Evolutionary conservation across 768 basidiomycete genomes (phyloP).

Genomic region (Mycena haematopus): DNA sequence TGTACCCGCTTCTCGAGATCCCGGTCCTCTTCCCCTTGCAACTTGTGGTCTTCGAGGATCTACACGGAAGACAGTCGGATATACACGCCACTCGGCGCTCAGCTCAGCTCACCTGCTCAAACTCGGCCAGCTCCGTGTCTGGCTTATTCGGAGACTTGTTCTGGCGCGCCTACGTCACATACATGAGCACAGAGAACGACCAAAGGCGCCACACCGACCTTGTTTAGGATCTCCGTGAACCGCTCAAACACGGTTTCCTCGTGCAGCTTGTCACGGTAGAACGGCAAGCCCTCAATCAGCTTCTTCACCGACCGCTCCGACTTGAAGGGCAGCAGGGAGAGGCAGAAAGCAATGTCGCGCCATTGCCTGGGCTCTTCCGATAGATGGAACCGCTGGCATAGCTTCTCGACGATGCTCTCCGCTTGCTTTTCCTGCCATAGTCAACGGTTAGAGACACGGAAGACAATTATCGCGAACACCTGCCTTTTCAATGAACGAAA

Average conservation of each 20-base stretch:
- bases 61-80: conserved; percentile 36
- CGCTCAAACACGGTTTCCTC: conserved; percentile 80
- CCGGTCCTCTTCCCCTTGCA: conserved; percentile 91
- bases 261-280: conserved; percentile 96
- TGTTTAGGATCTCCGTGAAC: conserved; percentile 90
- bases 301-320: conserved; percentile 97
- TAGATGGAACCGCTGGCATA: conserved; percentile 93
- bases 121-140: conserved; percentile 93
- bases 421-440: conserved; percentile 90
- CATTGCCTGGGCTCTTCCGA: conserved; percentile 92
- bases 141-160: conserved; percentile 95
- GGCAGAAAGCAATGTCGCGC: conserved; percentile 96
- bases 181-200: not conserved
- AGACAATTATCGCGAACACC: conserved; percentile 23
- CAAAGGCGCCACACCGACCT: conserved; percentile 52
- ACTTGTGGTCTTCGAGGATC: conserved; percentile 85
- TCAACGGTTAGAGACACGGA: not conserved
- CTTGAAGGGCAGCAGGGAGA: conserved; percentile 95
- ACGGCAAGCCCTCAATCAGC: conserved; percentile 88
- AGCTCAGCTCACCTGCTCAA: conserved; percentile 69
- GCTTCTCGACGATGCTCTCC: conserved; percentile 95
- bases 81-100: not conserved
- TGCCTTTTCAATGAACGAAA: conserved; percentile 96
- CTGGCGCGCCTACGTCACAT: conserved; percentile 66
- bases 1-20: conserved; percentile 87